Percentiles rank a stretch among this genome's conserved stretches.
phyloP scores from a whole-genome alignment of 805 yeast species.

The Wickerhamiella sorbophila region DNA sequence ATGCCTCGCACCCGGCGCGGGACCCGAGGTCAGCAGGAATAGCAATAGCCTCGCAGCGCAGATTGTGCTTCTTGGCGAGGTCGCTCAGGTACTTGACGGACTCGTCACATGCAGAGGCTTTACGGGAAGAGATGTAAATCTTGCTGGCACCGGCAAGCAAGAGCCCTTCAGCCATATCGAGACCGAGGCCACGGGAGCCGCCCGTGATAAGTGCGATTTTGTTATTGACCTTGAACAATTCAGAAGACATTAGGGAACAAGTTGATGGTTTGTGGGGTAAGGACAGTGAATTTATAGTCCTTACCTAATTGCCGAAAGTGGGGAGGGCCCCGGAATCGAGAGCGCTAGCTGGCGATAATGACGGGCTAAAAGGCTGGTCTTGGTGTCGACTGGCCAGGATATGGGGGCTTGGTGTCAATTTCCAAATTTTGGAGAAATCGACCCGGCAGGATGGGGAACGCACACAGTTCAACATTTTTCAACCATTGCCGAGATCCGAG shows the following conservation, averaged over 20 bases:
- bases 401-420: no score
- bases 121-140: slow-evolving; percentile 52
- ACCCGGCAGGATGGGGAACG: no score
- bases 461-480: no score
- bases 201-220: slow-evolving; percentile 59
- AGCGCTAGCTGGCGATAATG: no score
- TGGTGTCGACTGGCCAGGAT: no score
- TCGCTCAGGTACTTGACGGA: slow-evolving; percentile 29
- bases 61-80: slow-evolving; percentile 18
- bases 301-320: neutral
- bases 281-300: neutral
- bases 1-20: slow-evolving; percentile 33
- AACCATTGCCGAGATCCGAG: no score
- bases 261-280: neutral
- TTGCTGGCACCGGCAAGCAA: slow-evolving; percentile 46
- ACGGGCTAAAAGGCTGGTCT: no score
- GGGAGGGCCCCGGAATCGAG: no score
- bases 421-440: no score
- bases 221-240: slow-evolving; percentile 34
- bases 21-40: slow-evolving; percentile 45
- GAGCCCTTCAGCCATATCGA: slow-evolving; percentile 50
- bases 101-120: slow-evolving; percentile 44
- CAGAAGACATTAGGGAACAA: slow-evolving; percentile 6
- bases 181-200: slow-evolving; percentile 64
- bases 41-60: slow-evolving; percentile 28